These are phyloP conservation scores for Onygenales sp. DNA, from an alignment of 2,329 filamentous ascomycete genomes.

Conservation along the genomic window DNA sequence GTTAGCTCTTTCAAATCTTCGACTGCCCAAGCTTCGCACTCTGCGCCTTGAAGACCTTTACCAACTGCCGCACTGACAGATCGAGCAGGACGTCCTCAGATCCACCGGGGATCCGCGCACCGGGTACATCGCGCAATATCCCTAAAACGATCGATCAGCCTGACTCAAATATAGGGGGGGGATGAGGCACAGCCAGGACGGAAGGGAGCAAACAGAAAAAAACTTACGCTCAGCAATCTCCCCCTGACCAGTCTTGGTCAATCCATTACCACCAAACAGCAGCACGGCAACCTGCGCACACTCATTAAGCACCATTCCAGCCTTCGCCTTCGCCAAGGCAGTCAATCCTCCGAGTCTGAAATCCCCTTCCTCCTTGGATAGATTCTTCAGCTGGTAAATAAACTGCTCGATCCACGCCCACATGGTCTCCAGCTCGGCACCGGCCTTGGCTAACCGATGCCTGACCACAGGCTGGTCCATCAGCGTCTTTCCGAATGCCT, in stretches of 20 bases:
- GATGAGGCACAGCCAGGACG: constrained; percentile 17
- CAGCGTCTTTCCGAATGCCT: constrained; percentile 58
- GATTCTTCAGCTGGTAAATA: constrained; percentile 55
- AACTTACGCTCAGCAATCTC: constrained; percentile 60
- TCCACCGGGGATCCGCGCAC: constrained; percentile 55
- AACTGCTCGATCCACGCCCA: constrained; percentile 66
- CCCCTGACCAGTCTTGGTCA: constrained; percentile 59
- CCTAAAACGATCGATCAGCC: constrained; percentile 26
- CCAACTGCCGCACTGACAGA: constrained; percentile 57
- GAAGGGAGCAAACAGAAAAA: neutral
- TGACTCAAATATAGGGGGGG: constrained; percentile 4
- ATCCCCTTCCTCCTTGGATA: constrained; percentile 41
- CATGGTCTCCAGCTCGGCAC: constrained; percentile 57
- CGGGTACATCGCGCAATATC: constrained; percentile 56
- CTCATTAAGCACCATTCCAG: constrained; percentile 61
- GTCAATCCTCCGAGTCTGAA: constrained; percentile 59
- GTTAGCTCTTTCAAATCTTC: constrained; percentile 9
- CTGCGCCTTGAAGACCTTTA: constrained; percentile 51
- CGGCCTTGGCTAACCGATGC: constrained; percentile 61
- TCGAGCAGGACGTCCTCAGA: constrained; percentile 66
- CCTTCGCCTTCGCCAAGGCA: constrained; percentile 62
- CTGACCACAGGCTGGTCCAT: constrained; percentile 68
- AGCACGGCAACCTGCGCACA: constrained; percentile 60
- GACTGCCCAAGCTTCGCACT: constrained; percentile 21
- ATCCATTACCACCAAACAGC: constrained; percentile 66